Evolutionary conservation across 2,329 filamentous ascomycete species (phyloP).

Genomic region (Hymenoscyphus infarciens): DNA sequence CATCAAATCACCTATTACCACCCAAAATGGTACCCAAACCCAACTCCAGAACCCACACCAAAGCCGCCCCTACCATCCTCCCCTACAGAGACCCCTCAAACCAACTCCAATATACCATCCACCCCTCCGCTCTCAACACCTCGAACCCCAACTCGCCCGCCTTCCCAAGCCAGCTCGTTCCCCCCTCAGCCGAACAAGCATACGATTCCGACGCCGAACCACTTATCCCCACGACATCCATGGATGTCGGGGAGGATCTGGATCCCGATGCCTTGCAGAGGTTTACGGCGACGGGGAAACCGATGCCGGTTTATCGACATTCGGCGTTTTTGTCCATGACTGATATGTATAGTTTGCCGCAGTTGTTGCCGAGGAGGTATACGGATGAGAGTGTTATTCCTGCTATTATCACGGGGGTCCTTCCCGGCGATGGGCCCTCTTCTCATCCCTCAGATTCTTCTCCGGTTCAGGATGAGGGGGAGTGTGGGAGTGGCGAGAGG

Average conservation of each 20-base stretch:
- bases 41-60: background rate
- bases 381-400: constrained; percentile 35
- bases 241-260: constrained; percentile 1
- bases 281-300: constrained; percentile 31
- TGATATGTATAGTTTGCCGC: constrained; percentile 25
- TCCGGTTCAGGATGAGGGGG: too few species aligned
- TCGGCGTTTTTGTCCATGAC: constrained; percentile 15
- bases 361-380: constrained; percentile 27
- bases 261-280: constrained; percentile 16
- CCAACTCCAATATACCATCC: constrained; percentile 16
- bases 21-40: background rate
- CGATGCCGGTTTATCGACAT: constrained; percentile 22
- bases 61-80: constrained; percentile 11
- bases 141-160: background rate
- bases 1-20: too few species aligned
- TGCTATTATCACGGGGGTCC: constrained; percentile 26
- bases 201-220: constrained; percentile 31
- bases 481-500: background rate
- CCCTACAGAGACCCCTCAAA: constrained; percentile 23
- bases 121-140: background rate
- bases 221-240: constrained; percentile 16
- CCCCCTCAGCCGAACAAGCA: background rate
- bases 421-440: too few species aligned
- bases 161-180: background rate
- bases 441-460: too few species aligned